Percentiles rank a stretch among this genome's conserved stretches.
These are phyloP conservation scores for Aspergillus amoenus DNA, from an alignment of 2,329 filamentous ascomycete genomes.

Conservation along the genomic window DNA sequence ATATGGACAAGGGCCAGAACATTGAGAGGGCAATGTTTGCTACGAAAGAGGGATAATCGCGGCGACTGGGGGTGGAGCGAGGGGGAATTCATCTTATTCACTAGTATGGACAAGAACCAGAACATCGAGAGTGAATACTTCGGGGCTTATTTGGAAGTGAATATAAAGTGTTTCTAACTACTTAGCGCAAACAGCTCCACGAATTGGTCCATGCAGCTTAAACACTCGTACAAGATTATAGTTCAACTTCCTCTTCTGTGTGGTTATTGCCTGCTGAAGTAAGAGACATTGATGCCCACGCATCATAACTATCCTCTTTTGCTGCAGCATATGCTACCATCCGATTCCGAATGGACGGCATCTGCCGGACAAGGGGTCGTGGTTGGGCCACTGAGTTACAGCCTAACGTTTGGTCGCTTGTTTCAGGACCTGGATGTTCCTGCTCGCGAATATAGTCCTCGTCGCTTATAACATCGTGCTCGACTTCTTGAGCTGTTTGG, in stretches of 20 bases:
- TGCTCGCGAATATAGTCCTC: background rate
- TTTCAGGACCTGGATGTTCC: background rate
- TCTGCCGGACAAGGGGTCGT: conserved; percentile 1
- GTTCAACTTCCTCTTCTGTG: conserved; percentile 41
- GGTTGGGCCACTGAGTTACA: background rate
- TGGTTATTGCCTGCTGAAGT: conserved; percentile 47
- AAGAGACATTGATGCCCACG: conserved; percentile 43
- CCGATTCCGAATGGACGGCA: conserved; percentile 24
- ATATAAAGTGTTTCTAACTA: background rate
- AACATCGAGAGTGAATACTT: no score
- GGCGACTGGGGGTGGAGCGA: no score
- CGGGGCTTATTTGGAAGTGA: background rate
- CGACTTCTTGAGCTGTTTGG: background rate
- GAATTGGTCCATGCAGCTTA: background rate
- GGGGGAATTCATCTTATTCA: no score
- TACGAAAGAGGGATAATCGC: no score
- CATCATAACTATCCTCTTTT: conserved; percentile 42
- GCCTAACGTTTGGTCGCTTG: background rate
- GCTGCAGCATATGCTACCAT: conserved; percentile 43
- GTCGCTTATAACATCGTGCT: background rate
- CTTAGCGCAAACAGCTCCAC: background rate
- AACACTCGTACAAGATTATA: conserved; percentile 16
- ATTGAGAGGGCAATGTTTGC: no score
- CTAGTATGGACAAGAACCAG: no score
- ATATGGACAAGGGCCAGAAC: no score